Evolutionary conservation across 2,329 filamentous ascomycete species (phyloP), one percentile per base, ranked within the genome.

Genomic region (Dactylellina cionopaga): DNA sequence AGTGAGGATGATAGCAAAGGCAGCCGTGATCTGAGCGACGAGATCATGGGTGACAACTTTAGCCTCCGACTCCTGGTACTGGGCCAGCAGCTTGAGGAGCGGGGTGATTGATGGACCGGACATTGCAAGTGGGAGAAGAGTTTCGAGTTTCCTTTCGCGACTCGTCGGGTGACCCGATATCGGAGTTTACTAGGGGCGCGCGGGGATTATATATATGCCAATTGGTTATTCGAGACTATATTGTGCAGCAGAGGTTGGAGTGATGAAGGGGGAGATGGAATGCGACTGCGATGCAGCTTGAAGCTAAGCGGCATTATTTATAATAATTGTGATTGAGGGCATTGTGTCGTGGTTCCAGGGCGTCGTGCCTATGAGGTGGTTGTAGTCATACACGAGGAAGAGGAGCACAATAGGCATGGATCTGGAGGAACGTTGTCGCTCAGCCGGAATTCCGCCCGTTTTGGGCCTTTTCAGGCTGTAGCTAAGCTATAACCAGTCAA

Each of bases 81-180:
- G 46, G 5, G 49, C 69, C 39, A 74, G 47, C 41, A 65, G 62
- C 43, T 74, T 74, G 3, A 74, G 62, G 9, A 74, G 62, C 13
- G 69, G 69, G 1, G 58, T 59, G 3, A 74, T 74, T 11, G 60
- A 66, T 22, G 52, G 15, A n/a, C 25, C 10, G 2, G 69, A 37
- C 68, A 72, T 60, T 5, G 33, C 19, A 27, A 22, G 31, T 17
- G 41, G 24, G 24, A 11, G 25, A 25, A 49, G 44, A 17, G 19
- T 6, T 25, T 17, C 17, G 43, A n/a, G 22, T 46, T 47, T 43
- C 4, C 39, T 43, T 19, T n/a, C n/a, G n/a, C n/a, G n/a, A n/a
- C n/a, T n/a, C n/a, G n/a, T n/a, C n/a, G n/a, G n/a, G n/a, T n/a
- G n/a, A n/a, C n/a, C n/a, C n/a, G n/a, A n/a, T n/a, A n/a, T n/a